Evolutionary conservation across 2,329 filamentous ascomycete genomes (phyloP), one percentile per base, ranked within the genome.

Genomic region (Fusarium buharicum): DNA sequence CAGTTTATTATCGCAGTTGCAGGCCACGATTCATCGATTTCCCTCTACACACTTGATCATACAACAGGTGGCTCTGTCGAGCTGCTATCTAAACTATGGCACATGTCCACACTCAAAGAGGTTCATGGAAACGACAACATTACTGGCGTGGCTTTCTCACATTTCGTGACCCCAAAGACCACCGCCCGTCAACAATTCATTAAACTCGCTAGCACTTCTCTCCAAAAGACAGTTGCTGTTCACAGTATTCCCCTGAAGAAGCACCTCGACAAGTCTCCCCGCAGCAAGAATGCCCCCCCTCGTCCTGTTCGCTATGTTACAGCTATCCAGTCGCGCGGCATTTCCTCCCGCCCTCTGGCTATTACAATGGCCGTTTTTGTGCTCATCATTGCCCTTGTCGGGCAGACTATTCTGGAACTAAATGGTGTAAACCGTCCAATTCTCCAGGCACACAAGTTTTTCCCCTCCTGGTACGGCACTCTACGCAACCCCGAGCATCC

Each of bases 1-100:
- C 92, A 97, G 76, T 90, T 92, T 64, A 85, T 90, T 41, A 83
- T 97, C 64, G 93, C 93, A 7, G 86, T 96, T 13, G 90, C 91
- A 3, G 90, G 89, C 9, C 90, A 90, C 68, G 91, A 96, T 74
- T 87, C 88, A 58, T 92, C 91, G 11, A 88, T 97, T 64, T 86
- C 86, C 6, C 78, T 97, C 24, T 90, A 89, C 75, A 93, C 91
- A 1, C 78, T 96, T 55, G 90, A 96, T 64, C 90, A 92, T 72
- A 80, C 80, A 55, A 73, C 76, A 16, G 74, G 79, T 28, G 74
- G 73, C 18, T 73, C 74, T 9, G 73, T 86, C 41, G 80, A 82
- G 36, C 73, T 88, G 31, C 75, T 88, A 38, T 70, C 77, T 51
- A 78, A 84, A 56, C 77, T 88, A 34, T 76, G 82, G 56, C 80